Evolutionary conservation across 208 protist genomes (phyloP).

Genomic region (Leishmania amazonensis): DNA sequence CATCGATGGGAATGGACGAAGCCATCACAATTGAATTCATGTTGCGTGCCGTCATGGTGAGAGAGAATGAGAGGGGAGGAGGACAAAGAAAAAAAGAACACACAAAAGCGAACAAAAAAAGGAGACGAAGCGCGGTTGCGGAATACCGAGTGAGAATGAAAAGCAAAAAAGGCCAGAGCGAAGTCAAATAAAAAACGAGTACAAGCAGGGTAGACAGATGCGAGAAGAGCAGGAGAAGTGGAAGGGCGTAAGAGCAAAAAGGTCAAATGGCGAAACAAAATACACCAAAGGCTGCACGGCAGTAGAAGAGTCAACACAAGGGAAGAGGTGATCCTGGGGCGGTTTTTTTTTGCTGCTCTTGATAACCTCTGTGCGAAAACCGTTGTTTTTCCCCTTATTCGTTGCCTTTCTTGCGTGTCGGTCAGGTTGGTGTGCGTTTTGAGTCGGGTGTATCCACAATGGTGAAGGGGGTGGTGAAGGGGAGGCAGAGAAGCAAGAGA

Average conservation of each 20-base stretch:
- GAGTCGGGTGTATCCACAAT: not conserved
- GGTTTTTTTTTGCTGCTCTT: not conserved
- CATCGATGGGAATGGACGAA: slow-evolving; percentile 1
- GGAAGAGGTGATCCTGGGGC: not conserved
- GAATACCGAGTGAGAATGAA: not conserved
- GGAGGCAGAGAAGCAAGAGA: not conserved
- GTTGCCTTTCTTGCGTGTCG: not conserved
- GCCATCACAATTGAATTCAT: not conserved
- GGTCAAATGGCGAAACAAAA: not conserved
- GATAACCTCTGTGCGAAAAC: not conserved
- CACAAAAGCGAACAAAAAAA: not conserved
- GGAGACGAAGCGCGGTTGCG: not conserved
- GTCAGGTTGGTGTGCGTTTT: not conserved
- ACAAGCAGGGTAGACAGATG: not conserved
- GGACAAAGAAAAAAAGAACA: not conserved
- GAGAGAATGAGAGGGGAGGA: not conserved
- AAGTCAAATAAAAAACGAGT: not conserved
- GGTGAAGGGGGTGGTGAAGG: not conserved
- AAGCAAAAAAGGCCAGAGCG: not conserved
- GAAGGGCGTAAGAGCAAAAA: not conserved
- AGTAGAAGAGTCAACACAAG: not conserved
- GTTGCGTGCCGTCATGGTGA: not conserved
- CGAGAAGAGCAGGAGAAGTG: not conserved
- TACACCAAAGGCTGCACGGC: not conserved
- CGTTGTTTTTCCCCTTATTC: not conserved